Evolutionary conservation across 2,329 filamentous ascomycete genomes (phyloP).

Genomic region (Beauveria australis): DNA sequence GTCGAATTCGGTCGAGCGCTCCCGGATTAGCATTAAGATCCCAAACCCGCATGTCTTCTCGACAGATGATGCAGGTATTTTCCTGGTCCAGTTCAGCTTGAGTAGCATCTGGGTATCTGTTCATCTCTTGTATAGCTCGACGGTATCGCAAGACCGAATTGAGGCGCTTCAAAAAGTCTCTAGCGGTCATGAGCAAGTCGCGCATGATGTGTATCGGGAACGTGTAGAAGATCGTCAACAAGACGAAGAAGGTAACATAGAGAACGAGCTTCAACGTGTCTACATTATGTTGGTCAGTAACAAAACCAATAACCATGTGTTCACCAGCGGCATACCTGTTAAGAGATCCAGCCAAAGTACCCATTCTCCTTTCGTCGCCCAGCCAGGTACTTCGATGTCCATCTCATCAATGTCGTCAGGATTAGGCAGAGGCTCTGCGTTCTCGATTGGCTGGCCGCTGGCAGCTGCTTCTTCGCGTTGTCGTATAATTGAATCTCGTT

Average conservation of each 20-base stretch:
- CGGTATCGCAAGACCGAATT: constrained; percentile 82
- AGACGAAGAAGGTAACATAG: constrained; percentile 86
- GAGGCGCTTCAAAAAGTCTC: constrained; percentile 86
- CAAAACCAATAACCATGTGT: background rate
- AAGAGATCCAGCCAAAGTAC: constrained; percentile 79
- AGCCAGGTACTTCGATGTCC: constrained; percentile 90
- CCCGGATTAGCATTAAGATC: constrained; percentile 47
- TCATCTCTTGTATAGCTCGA: constrained; percentile 90
- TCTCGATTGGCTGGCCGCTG: constrained; percentile 43
- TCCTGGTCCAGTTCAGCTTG: constrained; percentile 75
- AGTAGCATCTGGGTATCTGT: constrained; percentile 85
- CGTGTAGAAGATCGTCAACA: constrained; percentile 89
- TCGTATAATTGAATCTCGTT: constrained; percentile 43
- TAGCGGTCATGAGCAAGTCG: constrained; percentile 87
- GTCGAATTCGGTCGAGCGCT: constrained; percentile 74
- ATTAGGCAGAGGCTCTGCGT: constrained; percentile 44
- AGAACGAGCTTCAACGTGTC: constrained; percentile 88
- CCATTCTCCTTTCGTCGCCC: constrained; percentile 93
- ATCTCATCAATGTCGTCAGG: constrained; percentile 82
- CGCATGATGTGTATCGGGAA: constrained; percentile 94
- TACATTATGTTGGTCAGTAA: constrained; percentile 24
- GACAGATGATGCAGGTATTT: constrained; percentile 94
- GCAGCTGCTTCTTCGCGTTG: constrained; percentile 40
- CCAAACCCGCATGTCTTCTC: constrained; percentile 91
- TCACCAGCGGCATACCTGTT: constrained; percentile 49